Percentiles rank a stretch among this genome's conserved stretches.
phyloP scores from a whole-genome alignment of 2,329 filamentous ascomycete genomes.

The Fusarium siculi region DNA sequence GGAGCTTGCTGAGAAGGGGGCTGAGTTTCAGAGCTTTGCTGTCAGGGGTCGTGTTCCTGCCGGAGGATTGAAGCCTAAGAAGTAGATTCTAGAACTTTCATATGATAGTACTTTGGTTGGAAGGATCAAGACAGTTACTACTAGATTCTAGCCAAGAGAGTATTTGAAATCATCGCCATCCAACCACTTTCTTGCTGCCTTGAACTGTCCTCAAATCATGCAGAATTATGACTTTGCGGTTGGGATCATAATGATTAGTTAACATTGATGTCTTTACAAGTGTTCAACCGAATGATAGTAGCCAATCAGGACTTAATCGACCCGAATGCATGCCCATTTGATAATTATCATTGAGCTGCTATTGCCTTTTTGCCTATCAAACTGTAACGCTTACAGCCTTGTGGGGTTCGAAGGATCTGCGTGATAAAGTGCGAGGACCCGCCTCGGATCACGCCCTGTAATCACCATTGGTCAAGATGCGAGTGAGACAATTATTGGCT shows the following conservation, averaged over 20 bases:
- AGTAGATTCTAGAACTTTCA: background rate
- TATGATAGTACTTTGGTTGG: background rate
- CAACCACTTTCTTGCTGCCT: too few species aligned
- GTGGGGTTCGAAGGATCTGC: background rate
- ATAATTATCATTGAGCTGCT: too few species aligned
- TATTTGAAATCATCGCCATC: too few species aligned
- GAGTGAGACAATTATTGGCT: fast-evolving
- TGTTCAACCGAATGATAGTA: too few species aligned
- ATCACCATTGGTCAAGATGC: background rate
- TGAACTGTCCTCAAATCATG: too few species aligned
- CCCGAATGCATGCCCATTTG: background rate
- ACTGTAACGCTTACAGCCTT: background rate
- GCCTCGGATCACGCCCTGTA: background rate
- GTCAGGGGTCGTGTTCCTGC: slow-evolving; percentile 1
- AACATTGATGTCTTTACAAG: background rate
- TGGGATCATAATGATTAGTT: too few species aligned
- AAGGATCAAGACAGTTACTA: too few species aligned
- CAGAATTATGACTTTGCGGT: too few species aligned
- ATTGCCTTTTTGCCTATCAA: background rate
- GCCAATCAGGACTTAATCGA: background rate
- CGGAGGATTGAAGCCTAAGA: background rate
- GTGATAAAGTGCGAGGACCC: background rate
- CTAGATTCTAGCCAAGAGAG: background rate
- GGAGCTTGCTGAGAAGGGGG: slow-evolving; percentile 4
- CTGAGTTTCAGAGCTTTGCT: slow-evolving; percentile 1